Conservation (phyloP, 352 stramenopile species). For the Globisporangium paddicum region DNA sequence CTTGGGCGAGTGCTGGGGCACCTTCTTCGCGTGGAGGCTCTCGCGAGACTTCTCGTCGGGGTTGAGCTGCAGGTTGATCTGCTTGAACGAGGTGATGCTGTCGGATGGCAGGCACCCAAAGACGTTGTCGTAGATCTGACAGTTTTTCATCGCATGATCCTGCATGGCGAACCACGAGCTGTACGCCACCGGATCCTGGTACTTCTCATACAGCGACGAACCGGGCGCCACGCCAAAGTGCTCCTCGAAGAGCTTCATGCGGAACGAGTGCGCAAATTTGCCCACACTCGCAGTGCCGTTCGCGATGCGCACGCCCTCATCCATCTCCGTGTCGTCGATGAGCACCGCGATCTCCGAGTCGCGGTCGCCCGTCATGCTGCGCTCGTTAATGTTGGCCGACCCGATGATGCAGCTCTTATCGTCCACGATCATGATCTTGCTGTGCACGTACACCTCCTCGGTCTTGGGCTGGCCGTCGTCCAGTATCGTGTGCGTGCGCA, state of each 20-base stretch:
- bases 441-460: constrained; percentile 87
- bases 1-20: constrained; percentile 10
- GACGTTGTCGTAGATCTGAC: constrained; percentile 79
- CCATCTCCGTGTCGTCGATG: constrained; percentile 74
- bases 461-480: constrained; percentile 40
- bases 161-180: constrained; percentile 82
- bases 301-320: constrained; percentile 45
- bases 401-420: constrained; percentile 77
- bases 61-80: constrained; percentile 57
- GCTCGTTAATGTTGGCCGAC: constrained; percentile 86
- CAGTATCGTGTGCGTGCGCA: constrained; percentile 57
- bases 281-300: constrained; percentile 46
- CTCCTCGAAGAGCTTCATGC: constrained; percentile 85
- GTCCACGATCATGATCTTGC: constrained; percentile 90
- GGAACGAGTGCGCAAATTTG: constrained; percentile 83
- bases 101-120: constrained; percentile 79
- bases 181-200: constrained; percentile 51
- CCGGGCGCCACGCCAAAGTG: constrained; percentile 65
- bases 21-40: constrained; percentile 12
- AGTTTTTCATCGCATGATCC: constrained; percentile 80
- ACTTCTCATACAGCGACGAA: constrained; percentile 47
- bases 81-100: constrained; percentile 58
- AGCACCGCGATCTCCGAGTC: constrained; percentile 87
- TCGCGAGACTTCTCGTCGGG: constrained; percentile 11
- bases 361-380: constrained; percentile 81